Percentiles rank a stretch among this genome's conserved stretches.
Conservation (phyloP, 2,329 filamentous ascomycete genomes). For the Tolypocladium endophyticum region DNA sequence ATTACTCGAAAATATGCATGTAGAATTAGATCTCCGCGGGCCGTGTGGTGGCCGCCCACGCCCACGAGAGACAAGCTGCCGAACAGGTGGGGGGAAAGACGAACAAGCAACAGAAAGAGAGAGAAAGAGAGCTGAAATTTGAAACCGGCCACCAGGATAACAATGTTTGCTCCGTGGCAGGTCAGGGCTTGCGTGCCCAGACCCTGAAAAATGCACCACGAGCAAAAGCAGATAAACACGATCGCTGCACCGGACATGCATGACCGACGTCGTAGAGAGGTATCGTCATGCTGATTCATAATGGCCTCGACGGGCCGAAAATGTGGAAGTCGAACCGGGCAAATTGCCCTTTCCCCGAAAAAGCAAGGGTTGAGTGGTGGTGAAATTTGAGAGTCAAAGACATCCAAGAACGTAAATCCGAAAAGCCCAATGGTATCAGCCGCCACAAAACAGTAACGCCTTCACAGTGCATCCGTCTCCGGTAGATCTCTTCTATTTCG, state of each 20-base stretch:
- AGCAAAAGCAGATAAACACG: slow-evolving; percentile 24
- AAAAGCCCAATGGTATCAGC: slow-evolving; percentile 10
- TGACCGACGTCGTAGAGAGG: slow-evolving; percentile 39
- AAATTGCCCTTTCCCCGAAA: not conserved
- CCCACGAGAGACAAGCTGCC: slow-evolving; percentile 1
- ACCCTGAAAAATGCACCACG: slow-evolving; percentile 1
- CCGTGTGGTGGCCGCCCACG: slow-evolving; percentile 12
- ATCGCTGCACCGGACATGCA: slow-evolving; percentile 53
- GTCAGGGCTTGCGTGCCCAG: not conserved
- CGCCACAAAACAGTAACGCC: slow-evolving; percentile 7
- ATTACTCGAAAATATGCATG: slow-evolving; percentile 16
- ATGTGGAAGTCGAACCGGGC: not conserved
- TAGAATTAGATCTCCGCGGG: slow-evolving; percentile 16
- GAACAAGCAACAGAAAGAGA: slow-evolving; percentile 10
- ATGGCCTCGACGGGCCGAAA: slow-evolving; percentile 17
- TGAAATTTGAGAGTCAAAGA: not conserved
- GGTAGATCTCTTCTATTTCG: not conserved
- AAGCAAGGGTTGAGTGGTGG: not conserved
- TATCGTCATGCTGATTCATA: slow-evolving; percentile 50
- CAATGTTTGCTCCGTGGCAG: not conserved
- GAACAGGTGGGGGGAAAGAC: not conserved
- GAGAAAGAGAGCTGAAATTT: slow-evolving; percentile 15
- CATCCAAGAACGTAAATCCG: not conserved
- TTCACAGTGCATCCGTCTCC: slow-evolving; percentile 2
- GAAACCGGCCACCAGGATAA: slow-evolving; percentile 10